These are phyloP conservation scores for Pharnaceum exiguum DNA, from an alignment of 148 eudicot genomes.

Conservation along the genomic window DNA sequence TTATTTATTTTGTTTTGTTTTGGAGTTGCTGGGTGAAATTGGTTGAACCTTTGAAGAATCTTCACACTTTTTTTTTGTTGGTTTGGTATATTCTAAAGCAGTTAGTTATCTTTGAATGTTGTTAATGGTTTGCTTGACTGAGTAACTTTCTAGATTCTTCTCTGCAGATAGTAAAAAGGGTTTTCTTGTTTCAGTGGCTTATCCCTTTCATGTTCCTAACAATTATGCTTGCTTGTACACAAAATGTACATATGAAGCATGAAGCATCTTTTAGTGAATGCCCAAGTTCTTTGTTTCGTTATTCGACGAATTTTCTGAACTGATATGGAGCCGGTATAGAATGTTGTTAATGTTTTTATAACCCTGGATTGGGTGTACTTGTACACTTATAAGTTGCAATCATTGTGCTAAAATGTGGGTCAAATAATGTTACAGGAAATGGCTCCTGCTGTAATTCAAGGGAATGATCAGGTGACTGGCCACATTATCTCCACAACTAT, in stretches of 20 bases:
- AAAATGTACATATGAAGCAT: too few species aligned
- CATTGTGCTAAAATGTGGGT: constrained; percentile 14
- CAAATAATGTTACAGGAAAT: constrained; percentile 47
- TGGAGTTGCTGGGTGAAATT: constrained; percentile 6
- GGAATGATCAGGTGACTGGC: constrained; percentile 74
- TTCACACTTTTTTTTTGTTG: not conserved
- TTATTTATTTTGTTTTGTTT: constrained; percentile 6
- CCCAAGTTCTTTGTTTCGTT: not conserved
- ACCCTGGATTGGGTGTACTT: too few species aligned
- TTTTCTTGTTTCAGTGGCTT: constrained; percentile 6
- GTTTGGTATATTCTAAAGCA: not conserved
- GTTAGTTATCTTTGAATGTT: constrained; percentile 2
- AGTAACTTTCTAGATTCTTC: constrained; percentile 14
- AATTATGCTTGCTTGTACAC: constrained; percentile 1
- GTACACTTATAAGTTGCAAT: too few species aligned
- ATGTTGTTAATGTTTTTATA: not conserved
- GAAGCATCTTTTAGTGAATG: too few species aligned
- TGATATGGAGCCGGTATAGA: too few species aligned
- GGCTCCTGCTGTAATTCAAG: constrained; percentile 59
- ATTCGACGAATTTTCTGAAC: not conserved
- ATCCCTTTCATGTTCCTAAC: not conserved
- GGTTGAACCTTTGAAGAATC: not conserved
- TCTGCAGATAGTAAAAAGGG: not conserved
- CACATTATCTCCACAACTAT: constrained; percentile 88
- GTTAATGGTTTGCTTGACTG: constrained; percentile 19